Conservation (phyloP, 106 monocot species). For the Triglochin maritima region DNA sequence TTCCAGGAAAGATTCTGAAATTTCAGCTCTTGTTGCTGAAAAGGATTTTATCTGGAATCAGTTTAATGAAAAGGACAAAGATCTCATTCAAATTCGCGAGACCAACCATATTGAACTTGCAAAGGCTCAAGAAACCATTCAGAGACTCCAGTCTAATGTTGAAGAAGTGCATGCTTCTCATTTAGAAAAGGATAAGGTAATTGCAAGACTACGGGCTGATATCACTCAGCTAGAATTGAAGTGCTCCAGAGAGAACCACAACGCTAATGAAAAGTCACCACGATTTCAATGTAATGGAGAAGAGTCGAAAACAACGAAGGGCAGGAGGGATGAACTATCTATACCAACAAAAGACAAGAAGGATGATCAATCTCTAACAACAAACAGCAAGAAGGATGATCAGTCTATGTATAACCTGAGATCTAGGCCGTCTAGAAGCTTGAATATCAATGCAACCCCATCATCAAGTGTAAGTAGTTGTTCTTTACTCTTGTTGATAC, state of each 20-base stretch:
- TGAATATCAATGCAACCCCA: slow-evolving; percentile 9
- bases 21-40: slow-evolving; percentile 56
- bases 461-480: neutral
- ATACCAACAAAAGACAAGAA: slow-evolving; percentile 18
- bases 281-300: slow-evolving; percentile 26
- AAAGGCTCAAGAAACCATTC: slow-evolving; percentile 37
- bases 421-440: slow-evolving; percentile 10
- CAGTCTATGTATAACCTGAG: neutral
- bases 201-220: slow-evolving; percentile 31
- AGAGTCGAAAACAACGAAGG: slow-evolving; percentile 13
- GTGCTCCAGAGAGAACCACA: slow-evolving; percentile 18
- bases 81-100: slow-evolving; percentile 31
- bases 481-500: neutral
- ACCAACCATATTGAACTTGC: slow-evolving; percentile 35
- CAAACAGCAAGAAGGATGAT: slow-evolving; percentile 13
- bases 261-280: slow-evolving; percentile 22
- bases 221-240: slow-evolving; percentile 13
- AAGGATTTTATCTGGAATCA: slow-evolving; percentile 86
- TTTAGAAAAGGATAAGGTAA: slow-evolving; percentile 34
- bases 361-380: slow-evolving; percentile 9
- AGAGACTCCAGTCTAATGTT: slow-evolving; percentile 34
- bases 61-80: slow-evolving; percentile 57
- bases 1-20: slow-evolving; percentile 44
- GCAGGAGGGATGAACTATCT: slow-evolving; percentile 30
- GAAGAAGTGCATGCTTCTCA: slow-evolving; percentile 23